phyloP scores from a whole-genome alignment of 1,284 basidiomycete genomes.

The Pascua sp. region DNA sequence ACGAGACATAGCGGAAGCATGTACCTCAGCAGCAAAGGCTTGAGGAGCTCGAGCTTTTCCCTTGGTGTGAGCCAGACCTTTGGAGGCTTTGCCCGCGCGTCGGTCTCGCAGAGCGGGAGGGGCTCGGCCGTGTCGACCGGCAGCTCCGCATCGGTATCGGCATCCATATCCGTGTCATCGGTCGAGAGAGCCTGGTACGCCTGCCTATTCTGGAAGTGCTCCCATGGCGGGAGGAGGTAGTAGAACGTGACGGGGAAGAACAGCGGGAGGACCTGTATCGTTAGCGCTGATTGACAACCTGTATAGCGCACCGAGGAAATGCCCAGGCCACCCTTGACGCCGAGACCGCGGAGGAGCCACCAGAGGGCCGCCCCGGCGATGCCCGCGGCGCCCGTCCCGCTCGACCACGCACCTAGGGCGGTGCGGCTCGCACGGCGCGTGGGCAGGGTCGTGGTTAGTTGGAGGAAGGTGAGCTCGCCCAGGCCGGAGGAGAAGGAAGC shows the following conservation, averaged over 20 bases:
- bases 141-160: slow-evolving; percentile 10
- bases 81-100: not conserved
- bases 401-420: slow-evolving; percentile 69
- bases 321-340: slow-evolving; percentile 77
- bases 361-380: slow-evolving; percentile 87
- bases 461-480: slow-evolving; percentile 91
- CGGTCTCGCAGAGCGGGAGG: not conserved
- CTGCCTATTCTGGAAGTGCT: slow-evolving; percentile 8
- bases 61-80: slow-evolving; percentile 52
- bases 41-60: slow-evolving; percentile 74
- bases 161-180: slow-evolving; percentile 14
- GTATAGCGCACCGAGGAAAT: slow-evolving; percentile 55
- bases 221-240: slow-evolving; percentile 62
- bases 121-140: not conserved
- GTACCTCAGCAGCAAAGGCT: slow-evolving; percentile 68
- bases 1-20: slow-evolving; percentile 53
- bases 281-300: not conserved
- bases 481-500: slow-evolving; percentile 90
- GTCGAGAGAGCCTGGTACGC: slow-evolving; percentile 33
- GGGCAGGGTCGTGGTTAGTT: slow-evolving; percentile 73
- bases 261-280: slow-evolving; percentile 68
- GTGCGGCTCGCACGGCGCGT: slow-evolving; percentile 31
- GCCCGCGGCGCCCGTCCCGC: slow-evolving; percentile 91
- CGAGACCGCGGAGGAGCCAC: slow-evolving; percentile 87
- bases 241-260: slow-evolving; percentile 70